Evolutionary conservation across 2,329 filamentous ascomycete genomes (phyloP).

Genomic region (Iodosphaeria phyllophila): DNA sequence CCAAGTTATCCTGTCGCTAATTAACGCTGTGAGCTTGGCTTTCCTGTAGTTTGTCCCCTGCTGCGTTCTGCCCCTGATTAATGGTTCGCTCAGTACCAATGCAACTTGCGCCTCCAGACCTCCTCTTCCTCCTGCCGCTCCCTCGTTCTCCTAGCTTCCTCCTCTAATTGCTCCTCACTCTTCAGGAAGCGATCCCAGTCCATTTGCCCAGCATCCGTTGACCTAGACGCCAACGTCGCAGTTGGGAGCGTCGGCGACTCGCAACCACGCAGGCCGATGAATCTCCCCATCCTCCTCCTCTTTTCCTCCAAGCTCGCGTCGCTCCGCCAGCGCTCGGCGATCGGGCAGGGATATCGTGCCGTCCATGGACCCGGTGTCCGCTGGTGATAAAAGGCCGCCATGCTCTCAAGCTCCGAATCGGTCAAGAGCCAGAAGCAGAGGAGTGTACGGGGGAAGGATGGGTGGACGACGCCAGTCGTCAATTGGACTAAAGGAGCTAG

Average conservation of each 20-base stretch:
- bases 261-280: slow-evolving; percentile 51
- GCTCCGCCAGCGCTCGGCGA: slow-evolving; percentile 41
- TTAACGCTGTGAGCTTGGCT: no score
- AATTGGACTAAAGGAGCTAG: slow-evolving; percentile 50
- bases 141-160: slow-evolving; percentile 20
- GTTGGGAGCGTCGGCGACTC: slow-evolving; percentile 28
- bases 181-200: slow-evolving; percentile 9
- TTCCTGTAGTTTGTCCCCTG: no score
- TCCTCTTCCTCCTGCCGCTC: slow-evolving; percentile 24
- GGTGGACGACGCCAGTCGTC: slow-evolving; percentile 41
- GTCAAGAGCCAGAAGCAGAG: slow-evolving; percentile 60
- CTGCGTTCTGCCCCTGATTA: no score
- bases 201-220: no score
- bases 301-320: slow-evolving; percentile 44
- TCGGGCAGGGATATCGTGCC: slow-evolving; percentile 45
- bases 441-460: slow-evolving; percentile 44
- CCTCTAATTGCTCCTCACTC: slow-evolving; percentile 28
- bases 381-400: slow-evolving; percentile 61
- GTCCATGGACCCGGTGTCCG: slow-evolving; percentile 35
- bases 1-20: no score
- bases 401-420: slow-evolving; percentile 46
- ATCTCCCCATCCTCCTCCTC: slow-evolving; percentile 51
- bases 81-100: slow-evolving; percentile 15
- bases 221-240: no score
- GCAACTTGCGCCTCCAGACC: slow-evolving; percentile 26